These are phyloP conservation scores for Achaetomiella virescens DNA, from an alignment of 495 filamentous ascomycete species.

Conservation along the genomic window DNA sequence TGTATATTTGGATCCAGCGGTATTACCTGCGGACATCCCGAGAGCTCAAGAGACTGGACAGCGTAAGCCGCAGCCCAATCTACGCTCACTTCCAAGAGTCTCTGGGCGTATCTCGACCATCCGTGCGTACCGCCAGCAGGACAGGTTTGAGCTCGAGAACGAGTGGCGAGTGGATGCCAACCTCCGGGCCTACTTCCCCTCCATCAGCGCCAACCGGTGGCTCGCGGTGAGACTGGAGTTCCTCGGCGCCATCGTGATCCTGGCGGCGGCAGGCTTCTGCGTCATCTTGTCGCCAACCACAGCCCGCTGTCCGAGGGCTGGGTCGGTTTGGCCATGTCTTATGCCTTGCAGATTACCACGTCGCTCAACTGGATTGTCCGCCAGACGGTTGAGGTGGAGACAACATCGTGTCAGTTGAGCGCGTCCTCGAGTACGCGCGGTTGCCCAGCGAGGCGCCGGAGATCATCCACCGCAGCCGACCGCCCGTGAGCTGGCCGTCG, in stretches of 20 bases:
- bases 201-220: conserved; percentile 94
- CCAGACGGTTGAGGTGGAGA: conserved; percentile 98
- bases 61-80: conserved; percentile 89
- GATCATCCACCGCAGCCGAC: conserved; percentile 79
- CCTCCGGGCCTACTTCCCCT: conserved; percentile 90
- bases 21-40: conserved; percentile 96
- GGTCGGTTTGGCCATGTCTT: conserved; percentile 94
- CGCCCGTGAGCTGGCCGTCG: conserved; percentile 85
- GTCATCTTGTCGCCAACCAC: conserved; percentile 74
- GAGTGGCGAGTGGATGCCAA: conserved; percentile 98
- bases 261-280: conserved; percentile 75
- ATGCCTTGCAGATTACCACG: conserved; percentile 93
- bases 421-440: conserved; percentile 90
- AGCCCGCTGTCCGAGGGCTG: conserved; percentile 63
- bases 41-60: conserved; percentile 93
- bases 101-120: conserved; percentile 92
- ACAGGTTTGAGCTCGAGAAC: conserved; percentile 84
- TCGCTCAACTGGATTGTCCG: conserved; percentile 99
- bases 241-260: conserved; percentile 90
- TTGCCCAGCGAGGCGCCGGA: conserved; percentile 95
- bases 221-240: conserved; percentile 93
- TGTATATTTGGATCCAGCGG: conserved; percentile 91
- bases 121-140: conserved; percentile 85
- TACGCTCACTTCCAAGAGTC: conserved; percentile 99
- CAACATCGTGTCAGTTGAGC: conserved; percentile 99